Conservation (phyloP, 73 alveolate genomes). For the Paramecium caudatum region DNA sequence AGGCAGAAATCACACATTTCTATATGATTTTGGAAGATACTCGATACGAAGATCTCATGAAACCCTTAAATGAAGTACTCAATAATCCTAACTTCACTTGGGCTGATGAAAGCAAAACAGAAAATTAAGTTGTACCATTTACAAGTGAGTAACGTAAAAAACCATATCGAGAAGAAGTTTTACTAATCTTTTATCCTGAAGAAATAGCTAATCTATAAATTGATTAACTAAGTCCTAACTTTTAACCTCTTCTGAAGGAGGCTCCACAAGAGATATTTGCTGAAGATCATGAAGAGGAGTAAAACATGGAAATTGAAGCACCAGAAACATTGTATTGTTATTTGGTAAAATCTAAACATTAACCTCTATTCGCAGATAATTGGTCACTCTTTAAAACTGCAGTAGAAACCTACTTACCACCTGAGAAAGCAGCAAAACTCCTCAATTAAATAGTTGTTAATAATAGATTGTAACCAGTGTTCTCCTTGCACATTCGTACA, state of each 20-base stretch:
- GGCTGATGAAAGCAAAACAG: constrained; percentile 52
- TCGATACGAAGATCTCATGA: constrained; percentile 32
- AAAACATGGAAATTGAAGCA: constrained; percentile 5
- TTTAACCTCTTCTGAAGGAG: constrained; percentile 17
- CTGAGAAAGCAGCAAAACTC: constrained; percentile 30
- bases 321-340: constrained; percentile 44
- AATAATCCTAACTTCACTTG: neutral
- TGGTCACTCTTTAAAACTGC: constrained; percentile 17
- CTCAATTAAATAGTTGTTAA: neutral
- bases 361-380: constrained; percentile 55
- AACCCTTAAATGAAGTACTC: constrained; percentile 50
- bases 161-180: constrained; percentile 35
- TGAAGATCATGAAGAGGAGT: neutral
- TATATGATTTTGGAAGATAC: constrained; percentile 45
- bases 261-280: constrained; percentile 38
- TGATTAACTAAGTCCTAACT: neutral
- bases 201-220: neutral
- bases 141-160: constrained; percentile 48
- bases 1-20: constrained; percentile 63
- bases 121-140: constrained; percentile 18
- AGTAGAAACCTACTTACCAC: neutral
- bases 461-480: neutral
- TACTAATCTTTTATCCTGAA: constrained; percentile 49
- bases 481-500: constrained; percentile 39
- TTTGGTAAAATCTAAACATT: constrained; percentile 12